Conservation (phyloP, 2,329 filamentous ascomycete genomes). For the Bertia moriformis region DNA sequence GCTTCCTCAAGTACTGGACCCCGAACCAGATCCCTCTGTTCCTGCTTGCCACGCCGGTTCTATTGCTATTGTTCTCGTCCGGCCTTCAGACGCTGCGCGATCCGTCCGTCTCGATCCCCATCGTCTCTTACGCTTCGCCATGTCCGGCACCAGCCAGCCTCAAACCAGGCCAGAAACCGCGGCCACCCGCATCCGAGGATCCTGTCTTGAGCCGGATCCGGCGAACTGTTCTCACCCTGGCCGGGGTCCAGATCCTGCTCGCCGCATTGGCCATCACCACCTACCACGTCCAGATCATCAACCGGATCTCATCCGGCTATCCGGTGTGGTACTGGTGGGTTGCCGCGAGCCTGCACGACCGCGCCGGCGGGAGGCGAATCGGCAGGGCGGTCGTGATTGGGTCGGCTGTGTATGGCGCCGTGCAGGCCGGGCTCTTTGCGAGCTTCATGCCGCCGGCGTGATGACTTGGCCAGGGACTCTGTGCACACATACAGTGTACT, state of each 20-base stretch:
- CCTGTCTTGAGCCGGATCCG: constrained; percentile 1
- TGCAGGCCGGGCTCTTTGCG: constrained; percentile 74
- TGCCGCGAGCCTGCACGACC: constrained; percentile 29
- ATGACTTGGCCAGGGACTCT: constrained; percentile 5
- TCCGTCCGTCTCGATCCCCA: constrained; percentile 2
- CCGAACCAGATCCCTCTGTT: constrained; percentile 76
- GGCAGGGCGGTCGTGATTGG: constrained; percentile 35
- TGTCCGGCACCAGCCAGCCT: constrained; percentile 5
- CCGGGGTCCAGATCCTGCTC: constrained; percentile 59
- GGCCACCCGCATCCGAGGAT: too few relatives aligned
- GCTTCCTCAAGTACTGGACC: constrained; percentile 84
- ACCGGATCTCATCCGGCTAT: constrained; percentile 73
- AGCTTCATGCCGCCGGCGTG: constrained; percentile 83
- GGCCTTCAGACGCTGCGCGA: constrained; percentile 22
- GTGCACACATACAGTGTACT: background rate
- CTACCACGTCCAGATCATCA: constrained; percentile 92
- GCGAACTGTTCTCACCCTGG: constrained; percentile 35
- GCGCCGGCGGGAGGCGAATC: constrained; percentile 8
- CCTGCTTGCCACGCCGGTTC: constrained; percentile 64
- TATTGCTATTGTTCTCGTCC: constrained; percentile 53
- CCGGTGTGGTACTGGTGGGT: constrained; percentile 81
- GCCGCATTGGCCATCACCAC: constrained; percentile 58
- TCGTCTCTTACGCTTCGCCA: constrained; percentile 6
- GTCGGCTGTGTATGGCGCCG: constrained; percentile 67
- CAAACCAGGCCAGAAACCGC: constrained; percentile 1